A percentile compares a stretch with the other conserved stretches of the same genome.
Conservation (phyloP, 2,329 filamentous ascomycete species). For the Xylariomycetidae sp. region DNA sequence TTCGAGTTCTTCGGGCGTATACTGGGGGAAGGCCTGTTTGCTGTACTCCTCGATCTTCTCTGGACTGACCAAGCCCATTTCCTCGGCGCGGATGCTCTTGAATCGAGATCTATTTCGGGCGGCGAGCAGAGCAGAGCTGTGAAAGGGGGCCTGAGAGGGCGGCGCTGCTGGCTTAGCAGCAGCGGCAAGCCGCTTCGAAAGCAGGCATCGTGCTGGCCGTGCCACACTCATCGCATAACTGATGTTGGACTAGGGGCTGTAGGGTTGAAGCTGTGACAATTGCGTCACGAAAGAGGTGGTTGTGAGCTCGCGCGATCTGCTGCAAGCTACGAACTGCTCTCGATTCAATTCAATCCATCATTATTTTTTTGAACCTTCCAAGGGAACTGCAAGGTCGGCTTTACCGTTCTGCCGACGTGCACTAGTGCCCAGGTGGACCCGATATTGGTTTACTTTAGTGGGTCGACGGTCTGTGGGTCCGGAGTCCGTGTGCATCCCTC, state of each 20-base stretch:
- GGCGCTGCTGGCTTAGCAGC: conserved; percentile 22
- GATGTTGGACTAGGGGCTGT: no score
- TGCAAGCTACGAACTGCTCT: no score
- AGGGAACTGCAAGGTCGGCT: conserved; percentile 9
- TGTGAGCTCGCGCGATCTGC: conserved; percentile 5
- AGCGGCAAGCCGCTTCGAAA: conserved; percentile 44
- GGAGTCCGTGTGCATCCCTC: no score
- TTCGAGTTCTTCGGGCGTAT: conserved; percentile 62
- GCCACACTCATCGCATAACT: conserved; percentile 48
- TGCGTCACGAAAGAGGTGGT: conserved; percentile 4
- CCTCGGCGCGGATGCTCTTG: conserved; percentile 46
- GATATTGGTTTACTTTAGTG: no score
- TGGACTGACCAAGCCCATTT: conserved; percentile 46
- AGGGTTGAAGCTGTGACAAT: no score
- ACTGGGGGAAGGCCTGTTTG: conserved; percentile 53
- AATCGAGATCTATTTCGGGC: conserved; percentile 46
- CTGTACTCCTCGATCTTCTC: conserved; percentile 40
- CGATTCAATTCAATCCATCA: conserved; percentile 17
- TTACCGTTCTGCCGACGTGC: conserved; percentile 12
- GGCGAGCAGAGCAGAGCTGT: conserved; percentile 44
- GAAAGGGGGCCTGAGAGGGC: conserved; percentile 39
- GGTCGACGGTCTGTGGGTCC: no score
- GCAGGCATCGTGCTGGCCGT: conserved; percentile 49
- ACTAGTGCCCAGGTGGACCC: no score
- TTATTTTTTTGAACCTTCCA: no score